These are phyloP conservation scores for Pontederia crassipes DNA, from an alignment of 176 grass and related monocot species.

Conservation along the genomic window DNA sequence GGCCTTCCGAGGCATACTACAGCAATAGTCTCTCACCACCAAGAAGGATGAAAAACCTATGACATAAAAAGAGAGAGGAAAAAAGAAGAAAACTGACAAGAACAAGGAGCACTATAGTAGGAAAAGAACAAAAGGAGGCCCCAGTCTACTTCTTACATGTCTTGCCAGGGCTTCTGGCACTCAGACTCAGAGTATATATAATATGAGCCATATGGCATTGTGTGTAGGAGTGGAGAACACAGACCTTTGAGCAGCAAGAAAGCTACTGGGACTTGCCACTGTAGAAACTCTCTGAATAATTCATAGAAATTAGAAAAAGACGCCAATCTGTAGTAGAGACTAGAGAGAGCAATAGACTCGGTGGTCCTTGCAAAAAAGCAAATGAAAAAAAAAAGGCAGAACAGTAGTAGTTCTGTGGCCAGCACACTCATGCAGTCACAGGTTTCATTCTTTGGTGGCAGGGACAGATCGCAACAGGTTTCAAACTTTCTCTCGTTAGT, in stretches of 20 bases:
- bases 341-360: too few relatives aligned
- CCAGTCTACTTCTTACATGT: neutral
- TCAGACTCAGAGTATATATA: neutral
- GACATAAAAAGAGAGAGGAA: neutral
- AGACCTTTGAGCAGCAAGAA: constrained; percentile 8
- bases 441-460: too few relatives aligned
- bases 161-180: neutral
- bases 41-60: neutral
- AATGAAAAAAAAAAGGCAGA: too few relatives aligned
- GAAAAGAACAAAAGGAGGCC: constrained; percentile 4
- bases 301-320: neutral
- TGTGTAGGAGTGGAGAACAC: constrained; percentile 4
- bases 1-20: neutral
- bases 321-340: too few relatives aligned
- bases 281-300: neutral
- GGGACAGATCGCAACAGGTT: too few relatives aligned
- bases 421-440: too few relatives aligned
- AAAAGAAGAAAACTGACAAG: too few relatives aligned
- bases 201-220: neutral
- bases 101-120: neutral
- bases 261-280: neutral
- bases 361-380: too few relatives aligned
- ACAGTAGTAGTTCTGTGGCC: too few relatives aligned
- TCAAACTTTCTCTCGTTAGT: too few relatives aligned
- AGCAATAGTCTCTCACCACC: neutral